Evolutionary conservation across 306 rosid genomes (phyloP), one percentile per base, ranked within the genome.

Genomic region (Chamaecrista fasciculata): DNA sequence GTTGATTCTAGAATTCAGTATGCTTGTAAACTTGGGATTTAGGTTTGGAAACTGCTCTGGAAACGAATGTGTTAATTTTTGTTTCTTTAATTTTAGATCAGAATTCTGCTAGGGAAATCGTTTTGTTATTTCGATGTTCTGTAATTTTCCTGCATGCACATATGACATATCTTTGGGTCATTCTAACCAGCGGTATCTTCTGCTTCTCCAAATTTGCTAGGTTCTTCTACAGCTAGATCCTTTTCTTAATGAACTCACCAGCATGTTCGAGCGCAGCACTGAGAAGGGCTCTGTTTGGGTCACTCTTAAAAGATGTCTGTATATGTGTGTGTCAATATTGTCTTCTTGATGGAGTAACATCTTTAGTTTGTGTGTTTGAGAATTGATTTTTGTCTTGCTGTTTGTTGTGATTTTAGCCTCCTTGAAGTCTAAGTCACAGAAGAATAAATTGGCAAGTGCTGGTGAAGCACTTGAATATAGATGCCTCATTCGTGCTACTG

Each of bases 211-310:
- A 62, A 66, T 83, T 65, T 46, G 14, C 28, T 42, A 91, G 99
- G 99, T 91, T 82, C 80, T 85, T 66, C 70, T 91, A 52, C 99
- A 87, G 83, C 81, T 72, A 56, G 99, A 95, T 58, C 99, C 96
- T 2, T 95, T 95, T 76, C 99, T 95, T 67, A 95, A 89, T 81
- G 99, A 95, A 65, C 96, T 95, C 51, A 95, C 96, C 23, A 85
- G 88, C 89, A 87, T 95, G 96, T 91, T 89, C 36, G 96, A 87
- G 86, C 87, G 79, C 24, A 91, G 81, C 81, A 86, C 80, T 0
- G 92, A 89, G 74, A 84, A 81, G 61, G 96, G 97, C n/a, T 83
- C 99, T 1, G 95, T 91, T 40, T 95, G 96, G 99, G 99, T 95
- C 52, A 95, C 97, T 47, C 96, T 91, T 47, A 91, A 95, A 67